Conservation (phyloP, 176 grass and related monocot species). For the Musa acuminata region DNA sequence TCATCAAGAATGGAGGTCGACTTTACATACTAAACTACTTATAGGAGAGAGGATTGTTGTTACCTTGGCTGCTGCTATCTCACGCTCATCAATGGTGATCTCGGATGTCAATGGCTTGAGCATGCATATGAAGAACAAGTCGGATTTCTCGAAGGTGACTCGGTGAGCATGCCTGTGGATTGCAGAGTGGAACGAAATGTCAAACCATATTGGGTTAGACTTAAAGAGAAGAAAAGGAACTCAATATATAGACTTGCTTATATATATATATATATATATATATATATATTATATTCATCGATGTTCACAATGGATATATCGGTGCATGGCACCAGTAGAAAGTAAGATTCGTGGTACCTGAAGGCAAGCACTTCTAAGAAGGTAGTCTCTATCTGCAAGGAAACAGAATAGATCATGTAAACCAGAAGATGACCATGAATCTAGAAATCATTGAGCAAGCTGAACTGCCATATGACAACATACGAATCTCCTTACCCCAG, state of each 20-base stretch:
- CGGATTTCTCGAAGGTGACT: constrained; percentile 52
- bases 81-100: constrained; percentile 40
- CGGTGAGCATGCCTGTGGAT: constrained; percentile 50
- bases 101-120: constrained; percentile 50
- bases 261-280: no score
- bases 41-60: neutral
- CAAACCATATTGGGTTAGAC: no score
- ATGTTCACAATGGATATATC: no score
- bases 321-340: no score
- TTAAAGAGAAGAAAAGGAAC: no score
- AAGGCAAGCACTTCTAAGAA: constrained; percentile 53
- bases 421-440: no score
- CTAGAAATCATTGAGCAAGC: no score
- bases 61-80: constrained; percentile 62
- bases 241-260: no score
- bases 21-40: neutral
- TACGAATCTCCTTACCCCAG: constrained; percentile 36
- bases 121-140: constrained; percentile 64
- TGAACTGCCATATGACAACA: no score
- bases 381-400: constrained; percentile 51
- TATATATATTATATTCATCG: no score
- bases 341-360: constrained; percentile 31
- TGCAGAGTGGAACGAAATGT: neutral
- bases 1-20: neutral
- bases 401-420: neutral